Conservation (phyloP, 495 filamentous ascomycete species). For the Beverwykella pulmonaria region DNA sequence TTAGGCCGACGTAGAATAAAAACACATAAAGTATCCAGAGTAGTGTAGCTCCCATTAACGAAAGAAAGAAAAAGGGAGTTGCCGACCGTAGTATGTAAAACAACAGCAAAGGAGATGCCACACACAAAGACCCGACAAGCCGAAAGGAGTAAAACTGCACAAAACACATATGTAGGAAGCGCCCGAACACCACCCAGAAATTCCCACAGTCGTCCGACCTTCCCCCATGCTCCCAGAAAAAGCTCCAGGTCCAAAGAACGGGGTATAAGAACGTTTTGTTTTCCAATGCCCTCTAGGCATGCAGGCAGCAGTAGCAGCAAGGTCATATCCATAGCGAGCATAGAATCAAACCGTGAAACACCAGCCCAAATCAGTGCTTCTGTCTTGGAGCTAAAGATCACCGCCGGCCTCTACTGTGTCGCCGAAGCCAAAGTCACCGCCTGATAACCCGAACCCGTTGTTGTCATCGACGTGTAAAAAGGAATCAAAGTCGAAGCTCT, state of each 20-base stretch:
- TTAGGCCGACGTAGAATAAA: too few relatives aligned
- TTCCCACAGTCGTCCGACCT: neutral
- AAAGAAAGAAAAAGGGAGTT: too few relatives aligned
- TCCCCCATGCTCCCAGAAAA: conserved; percentile 3
- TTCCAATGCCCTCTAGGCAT: neutral
- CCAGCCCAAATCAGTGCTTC: neutral
- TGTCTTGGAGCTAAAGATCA: conserved; percentile 16
- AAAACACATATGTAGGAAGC: too few relatives aligned
- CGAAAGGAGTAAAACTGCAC: too few relatives aligned
- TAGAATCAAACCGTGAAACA: neutral
- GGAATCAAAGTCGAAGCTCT: neutral
- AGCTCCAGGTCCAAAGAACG: conserved; percentile 1
- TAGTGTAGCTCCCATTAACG: too few relatives aligned
- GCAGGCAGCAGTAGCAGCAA: neutral
- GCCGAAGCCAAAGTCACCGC: conserved; percentile 56
- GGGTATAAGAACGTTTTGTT: conserved; percentile 24
- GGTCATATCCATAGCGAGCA: neutral
- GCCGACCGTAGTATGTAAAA: too few relatives aligned
- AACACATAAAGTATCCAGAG: too few relatives aligned
- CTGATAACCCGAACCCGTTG: conserved; percentile 32
- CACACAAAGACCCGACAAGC: too few relatives aligned
- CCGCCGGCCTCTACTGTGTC: conserved; percentile 35
- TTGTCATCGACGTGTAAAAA: conserved; percentile 44
- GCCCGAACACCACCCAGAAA: too few relatives aligned
- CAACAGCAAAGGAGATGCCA: too few relatives aligned